Base-by-base conservation (phyloP, 768 basidiomycete species). In the Paxillus ammoniavirescens region DNA sequence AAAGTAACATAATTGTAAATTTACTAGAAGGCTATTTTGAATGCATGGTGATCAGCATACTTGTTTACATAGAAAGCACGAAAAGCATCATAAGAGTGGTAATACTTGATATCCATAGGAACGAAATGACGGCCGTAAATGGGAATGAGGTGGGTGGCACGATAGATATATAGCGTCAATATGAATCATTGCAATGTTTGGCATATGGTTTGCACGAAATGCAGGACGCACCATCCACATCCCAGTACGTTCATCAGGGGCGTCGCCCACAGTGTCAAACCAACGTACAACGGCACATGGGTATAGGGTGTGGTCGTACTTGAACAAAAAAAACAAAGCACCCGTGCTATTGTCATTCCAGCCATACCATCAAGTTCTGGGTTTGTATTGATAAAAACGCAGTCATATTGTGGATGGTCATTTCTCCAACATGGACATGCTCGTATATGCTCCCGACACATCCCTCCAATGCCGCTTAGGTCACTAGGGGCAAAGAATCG, bases 401-500 rank as follows among this genome's bases (percentile, higher is more conserved):
- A 65, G 52, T 73, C 68, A 17, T 30, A 40, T 0, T 54, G 52
- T 0, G 55, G 40, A 5, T 21, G 15, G 1, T 49, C 51, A 0
- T 52, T 35, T 4, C 56, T 43, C 68, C 68, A 72, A 1, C 21
- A 30, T 1, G 62, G 60, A 12, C 17, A 54, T 0, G 60, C 44
- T 1, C 61, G 55, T 14, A 73, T 66, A 5, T 38, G 17, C 46
- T 73, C 64, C 0, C 36, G 31, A 6, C 51, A 50, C 67, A 73
- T 70, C 0, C 66, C 68, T 17, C 45, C 18, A 8, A 55, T 18
- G 4, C 66, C 64, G 38, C 59, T 61, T 4, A 54, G 45, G 9
- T 73, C 68, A 50, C 72, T 71, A 0, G 68, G 66, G 4, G 67
- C 61, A 51, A 57, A 65, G 42, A 62, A 73, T 2, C 23, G 55